Evolutionary conservation across 169 alveolate species (phyloP).

Genomic region (Eimeria praecox): DNA sequence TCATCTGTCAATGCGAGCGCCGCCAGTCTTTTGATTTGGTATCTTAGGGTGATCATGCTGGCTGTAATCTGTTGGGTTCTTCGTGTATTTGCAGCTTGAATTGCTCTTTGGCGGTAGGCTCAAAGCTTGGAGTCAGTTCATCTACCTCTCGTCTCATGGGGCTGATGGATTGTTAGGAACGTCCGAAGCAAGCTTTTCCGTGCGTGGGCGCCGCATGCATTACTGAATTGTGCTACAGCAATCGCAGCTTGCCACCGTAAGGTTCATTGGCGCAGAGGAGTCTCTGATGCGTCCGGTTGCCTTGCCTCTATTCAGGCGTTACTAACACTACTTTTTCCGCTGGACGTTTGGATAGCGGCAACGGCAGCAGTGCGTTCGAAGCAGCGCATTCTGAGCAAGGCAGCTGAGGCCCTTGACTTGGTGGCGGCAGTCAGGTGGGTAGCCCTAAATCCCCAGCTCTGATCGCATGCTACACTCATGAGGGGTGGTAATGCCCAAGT

Average conservation of each 20-base stretch:
- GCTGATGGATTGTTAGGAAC: slow-evolving; percentile 59
- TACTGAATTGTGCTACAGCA: background rate
- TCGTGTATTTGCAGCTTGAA: slow-evolving; percentile 60
- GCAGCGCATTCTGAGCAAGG: slow-evolving; percentile 60
- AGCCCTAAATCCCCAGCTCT: background rate
- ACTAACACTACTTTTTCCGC: slow-evolving; percentile 53
- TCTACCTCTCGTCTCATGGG: slow-evolving; percentile 66
- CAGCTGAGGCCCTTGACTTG: slow-evolving; percentile 57
- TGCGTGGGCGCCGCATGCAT: background rate
- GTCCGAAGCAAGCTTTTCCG: slow-evolving; percentile 68
- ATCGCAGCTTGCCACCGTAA: background rate
- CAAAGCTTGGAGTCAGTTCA: slow-evolving; percentile 65
- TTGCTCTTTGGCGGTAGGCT: slow-evolving; percentile 53
- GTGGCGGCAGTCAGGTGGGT: slow-evolving; percentile 70
- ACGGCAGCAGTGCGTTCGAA: slow-evolving; percentile 30
- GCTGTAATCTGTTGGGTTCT: background rate
- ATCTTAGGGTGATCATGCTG: background rate
- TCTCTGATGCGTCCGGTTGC: background rate
- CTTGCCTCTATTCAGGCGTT: background rate
- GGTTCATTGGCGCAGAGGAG: background rate
- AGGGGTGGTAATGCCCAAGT: background rate
- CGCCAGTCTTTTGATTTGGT: background rate
- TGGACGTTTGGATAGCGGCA: slow-evolving; percentile 48
- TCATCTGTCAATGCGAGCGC: background rate
- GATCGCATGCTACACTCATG: background rate